Conservation (phyloP, 306 rosid genomes). For the Cicer yamashitae region DNA sequence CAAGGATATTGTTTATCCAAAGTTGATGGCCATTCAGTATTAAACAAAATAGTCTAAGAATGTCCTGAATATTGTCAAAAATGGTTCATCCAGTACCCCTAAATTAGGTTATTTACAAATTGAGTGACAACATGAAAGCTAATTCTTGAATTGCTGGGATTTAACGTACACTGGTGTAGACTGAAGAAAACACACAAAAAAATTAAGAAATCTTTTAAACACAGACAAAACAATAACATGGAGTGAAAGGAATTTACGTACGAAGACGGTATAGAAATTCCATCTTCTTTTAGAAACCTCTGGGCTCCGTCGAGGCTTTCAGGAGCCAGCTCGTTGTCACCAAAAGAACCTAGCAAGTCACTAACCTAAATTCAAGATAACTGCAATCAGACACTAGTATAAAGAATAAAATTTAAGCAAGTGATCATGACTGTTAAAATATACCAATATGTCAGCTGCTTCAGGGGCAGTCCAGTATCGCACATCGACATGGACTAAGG, state of each 20-base stretch:
- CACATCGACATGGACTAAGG: neutral
- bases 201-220: neutral
- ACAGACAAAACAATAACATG: neutral
- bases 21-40: neutral
- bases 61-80: neutral
- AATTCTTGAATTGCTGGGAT: neutral
- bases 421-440: neutral
- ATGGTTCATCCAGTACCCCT: slow-evolving; percentile 13
- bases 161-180: neutral
- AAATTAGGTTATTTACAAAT: neutral
- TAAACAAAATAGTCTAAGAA: neutral
- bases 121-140: neutral
- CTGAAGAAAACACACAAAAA: neutral
- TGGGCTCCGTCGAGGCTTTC: slow-evolving; percentile 90
- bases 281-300: slow-evolving; percentile 67
- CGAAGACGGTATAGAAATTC: slow-evolving; percentile 80
- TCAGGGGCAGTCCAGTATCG: slow-evolving; percentile 12
- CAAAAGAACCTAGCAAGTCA: slow-evolving; percentile 12
- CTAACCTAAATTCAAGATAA: slow-evolving; percentile 8
- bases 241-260: slow-evolving; percentile 3
- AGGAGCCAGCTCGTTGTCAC: slow-evolving; percentile 68
- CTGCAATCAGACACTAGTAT: slow-evolving; percentile 11
- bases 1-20: neutral
- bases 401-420: slow-evolving; percentile 2
- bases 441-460: slow-evolving; percentile 21